Conservation (phyloP, 306 rosid species). For the Sechiopsis laciniata region DNA sequence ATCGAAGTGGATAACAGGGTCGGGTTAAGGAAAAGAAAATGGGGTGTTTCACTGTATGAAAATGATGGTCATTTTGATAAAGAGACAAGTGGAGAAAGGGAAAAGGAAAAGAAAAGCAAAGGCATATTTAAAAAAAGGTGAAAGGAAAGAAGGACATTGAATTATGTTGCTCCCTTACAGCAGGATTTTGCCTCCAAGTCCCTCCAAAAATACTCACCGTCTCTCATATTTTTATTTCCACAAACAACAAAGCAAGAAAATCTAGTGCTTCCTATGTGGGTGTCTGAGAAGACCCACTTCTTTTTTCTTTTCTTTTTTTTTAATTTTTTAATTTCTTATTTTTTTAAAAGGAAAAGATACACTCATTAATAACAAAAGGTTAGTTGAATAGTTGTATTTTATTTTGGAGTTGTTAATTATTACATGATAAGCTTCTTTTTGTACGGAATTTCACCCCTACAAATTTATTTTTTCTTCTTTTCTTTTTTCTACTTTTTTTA, state of each 20-base stretch:
- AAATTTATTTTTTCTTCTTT: background rate
- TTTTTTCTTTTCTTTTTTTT: background rate
- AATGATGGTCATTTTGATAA: background rate
- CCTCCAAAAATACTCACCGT: slow-evolving; percentile 16
- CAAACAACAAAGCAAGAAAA: slow-evolving; percentile 14
- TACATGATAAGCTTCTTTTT: background rate
- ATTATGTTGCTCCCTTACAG: background rate
- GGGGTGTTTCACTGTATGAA: background rate
- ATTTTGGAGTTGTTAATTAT: background rate
- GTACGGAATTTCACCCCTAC: background rate
- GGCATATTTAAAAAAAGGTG: background rate
- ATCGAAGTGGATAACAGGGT: no score
- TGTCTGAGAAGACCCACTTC: slow-evolving; percentile 8
- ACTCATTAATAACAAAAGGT: background rate
- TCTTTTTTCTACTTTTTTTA: background rate
- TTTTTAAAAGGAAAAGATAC: background rate
- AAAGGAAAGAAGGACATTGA: background rate
- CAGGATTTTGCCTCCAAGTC: slow-evolving; percentile 13
- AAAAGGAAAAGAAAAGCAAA: no score
- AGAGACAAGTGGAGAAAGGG: background rate
- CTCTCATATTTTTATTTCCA: slow-evolving; percentile 7
- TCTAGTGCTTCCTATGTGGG: slow-evolving; percentile 17
- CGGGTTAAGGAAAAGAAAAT: no score
- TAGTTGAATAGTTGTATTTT: slow-evolving; percentile 3
- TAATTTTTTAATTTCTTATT: no score